Percentiles rank a stretch among this genome's conserved stretches.
Conservation (phyloP, 441 rosid genomes). For the Biscutella laevigata region DNA sequence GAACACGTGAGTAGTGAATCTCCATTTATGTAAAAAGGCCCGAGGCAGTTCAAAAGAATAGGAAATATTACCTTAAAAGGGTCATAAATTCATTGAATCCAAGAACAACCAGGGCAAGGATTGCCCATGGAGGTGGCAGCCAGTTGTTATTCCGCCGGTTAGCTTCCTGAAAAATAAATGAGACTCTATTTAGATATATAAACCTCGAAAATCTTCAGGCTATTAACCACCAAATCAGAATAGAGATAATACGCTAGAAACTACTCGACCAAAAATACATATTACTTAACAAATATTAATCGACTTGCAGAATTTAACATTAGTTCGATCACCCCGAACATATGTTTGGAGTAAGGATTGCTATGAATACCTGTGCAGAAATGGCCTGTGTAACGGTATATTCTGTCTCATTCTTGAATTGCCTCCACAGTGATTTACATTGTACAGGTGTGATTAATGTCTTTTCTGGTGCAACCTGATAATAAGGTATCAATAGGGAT, state of each 20-base stretch:
- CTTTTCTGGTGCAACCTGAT: slow-evolving; percentile 63
- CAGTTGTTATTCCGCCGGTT: slow-evolving; percentile 87
- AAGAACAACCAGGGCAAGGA: slow-evolving; percentile 64
- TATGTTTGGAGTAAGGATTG: neutral
- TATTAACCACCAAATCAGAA: neutral
- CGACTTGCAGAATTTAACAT: neutral
- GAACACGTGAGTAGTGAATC: slow-evolving; percentile 2
- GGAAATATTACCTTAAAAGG: slow-evolving; percentile 58
- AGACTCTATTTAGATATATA: neutral
- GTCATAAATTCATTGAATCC: slow-evolving; percentile 99
- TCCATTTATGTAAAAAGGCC: neutral
- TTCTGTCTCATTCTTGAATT: slow-evolving; percentile 89
- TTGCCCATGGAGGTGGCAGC: slow-evolving; percentile 99
- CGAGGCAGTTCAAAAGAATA: slow-evolving; percentile 4
- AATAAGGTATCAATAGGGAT: neutral
- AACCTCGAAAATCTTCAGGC: neutral
- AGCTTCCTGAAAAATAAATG: slow-evolving; percentile 72
- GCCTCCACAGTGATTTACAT: slow-evolving; percentile 97
- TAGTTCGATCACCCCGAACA: neutral
- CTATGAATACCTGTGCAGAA: slow-evolving; percentile 68
- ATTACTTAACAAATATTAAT: no score
- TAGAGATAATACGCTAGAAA: neutral
- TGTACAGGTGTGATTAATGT: slow-evolving; percentile 92
- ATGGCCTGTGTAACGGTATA: slow-evolving; percentile 87
- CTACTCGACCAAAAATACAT: no score